Base-by-base conservation (phyloP, 331 rosid species). In the Spiraea crenata region DNA sequence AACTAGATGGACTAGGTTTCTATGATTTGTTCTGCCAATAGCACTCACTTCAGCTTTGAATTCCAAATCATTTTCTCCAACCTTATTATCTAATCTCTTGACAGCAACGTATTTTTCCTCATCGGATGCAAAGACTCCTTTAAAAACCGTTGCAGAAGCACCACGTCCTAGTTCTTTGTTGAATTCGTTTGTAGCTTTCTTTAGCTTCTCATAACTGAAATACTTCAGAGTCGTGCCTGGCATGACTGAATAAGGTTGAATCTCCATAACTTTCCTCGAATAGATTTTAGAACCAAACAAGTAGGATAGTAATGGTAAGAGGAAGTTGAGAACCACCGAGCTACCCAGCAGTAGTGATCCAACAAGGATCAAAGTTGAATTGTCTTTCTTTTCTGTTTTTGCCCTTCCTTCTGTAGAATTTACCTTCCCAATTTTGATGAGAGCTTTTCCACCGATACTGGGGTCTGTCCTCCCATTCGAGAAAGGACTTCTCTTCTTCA, bases 11-110 rank as follows among this genome's bases (percentile, higher is more conserved):
- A 63, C 76, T 20, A 76, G 55, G 37, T 76, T 70, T 49, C 31
- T 46, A 60, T 76, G 76, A 47, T 76, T 70, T 37, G 76, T 70
- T 55, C 72, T 45, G 17, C 76, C 61, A 16, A 76, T 70, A 3
- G 80, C 72, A 3, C 44, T 45, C 51, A 76, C 39, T 63, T 76
- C 76, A 3, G 76, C 59, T 40, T 77, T 58, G 74, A 72, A 65
- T 39, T 71, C 81, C 11, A 4, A 4, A 15, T 65, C 59, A 0
- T 51, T 49, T 59, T 52, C 54, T 58, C 65, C 11, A 10, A 59
- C 77, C 55, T 3, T 52, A 1, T 20, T 6, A 46, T 60, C 55
- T 6, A 78, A 60, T 2, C 14, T 40, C 25, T 62, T 72, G 6
- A 62, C 46, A 19, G 70, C 70, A 40, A 61, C 45, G 5, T 10